Conservation (phyloP, 2,329 filamentous ascomycete species). For the Fusarium goolgardi region DNA sequence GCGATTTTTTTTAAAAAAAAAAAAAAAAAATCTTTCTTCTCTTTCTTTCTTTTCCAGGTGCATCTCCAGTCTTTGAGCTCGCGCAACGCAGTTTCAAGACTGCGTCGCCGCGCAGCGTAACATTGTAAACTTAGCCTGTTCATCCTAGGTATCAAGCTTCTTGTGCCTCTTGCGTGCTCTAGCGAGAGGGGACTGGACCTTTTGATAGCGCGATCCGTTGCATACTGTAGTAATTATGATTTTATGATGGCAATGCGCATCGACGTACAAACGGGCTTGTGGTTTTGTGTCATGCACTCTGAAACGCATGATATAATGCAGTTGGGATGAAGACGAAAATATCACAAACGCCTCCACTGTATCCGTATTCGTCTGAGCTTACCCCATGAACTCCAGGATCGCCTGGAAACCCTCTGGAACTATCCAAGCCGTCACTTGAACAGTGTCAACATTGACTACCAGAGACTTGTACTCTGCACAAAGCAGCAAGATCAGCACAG, state of each 20-base stretch:
- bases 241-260: conserved; percentile 1
- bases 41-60: neutral
- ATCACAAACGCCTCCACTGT: neutral
- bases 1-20: conserved; percentile 8
- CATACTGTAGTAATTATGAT: neutral
- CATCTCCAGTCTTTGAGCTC: conserved; percentile 3
- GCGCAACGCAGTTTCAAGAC: conserved; percentile 24
- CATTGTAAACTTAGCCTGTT: conserved; percentile 29
- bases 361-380: neutral
- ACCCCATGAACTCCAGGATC: neutral
- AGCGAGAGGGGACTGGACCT: conserved; percentile 17
- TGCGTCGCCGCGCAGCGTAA: conserved; percentile 35
- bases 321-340: conserved; percentile 1
- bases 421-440: neutral
- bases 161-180: conserved; percentile 34
- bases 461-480: conserved; percentile 5
- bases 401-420: neutral
- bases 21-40: neutral
- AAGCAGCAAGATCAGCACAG: conserved; percentile 10
- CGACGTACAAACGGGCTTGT: conserved; percentile 13
- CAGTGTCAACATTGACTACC: neutral
- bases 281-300: conserved; percentile 3
- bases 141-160: conserved; percentile 10
- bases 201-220: conserved; percentile 1
- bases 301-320: conserved; percentile 22